Conservation (phyloP, 1,139 yeast species). For the Yamadazyma oceani region DNA sequence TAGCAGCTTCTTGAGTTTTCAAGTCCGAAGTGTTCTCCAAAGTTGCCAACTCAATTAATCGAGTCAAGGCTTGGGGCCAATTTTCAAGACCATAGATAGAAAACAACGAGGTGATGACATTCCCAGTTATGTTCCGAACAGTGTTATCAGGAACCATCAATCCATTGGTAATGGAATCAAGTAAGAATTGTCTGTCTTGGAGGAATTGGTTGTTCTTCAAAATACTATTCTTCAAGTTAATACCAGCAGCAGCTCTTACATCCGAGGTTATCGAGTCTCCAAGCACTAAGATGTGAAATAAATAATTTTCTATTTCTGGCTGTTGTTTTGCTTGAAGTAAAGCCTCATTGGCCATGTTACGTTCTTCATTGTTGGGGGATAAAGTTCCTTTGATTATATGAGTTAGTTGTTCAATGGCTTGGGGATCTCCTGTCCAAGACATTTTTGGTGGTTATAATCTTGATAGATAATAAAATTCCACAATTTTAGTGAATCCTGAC, state of each 20-base stretch:
- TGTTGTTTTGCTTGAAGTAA: constrained; percentile 65
- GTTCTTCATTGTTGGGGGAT: constrained; percentile 52
- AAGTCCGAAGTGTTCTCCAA: constrained; percentile 30
- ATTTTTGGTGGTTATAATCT: constrained; percentile 11
- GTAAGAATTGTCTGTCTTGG: constrained; percentile 51
- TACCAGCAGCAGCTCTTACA: constrained; percentile 86
- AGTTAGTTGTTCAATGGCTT: constrained; percentile 61
- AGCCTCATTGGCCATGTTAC: constrained; percentile 66
- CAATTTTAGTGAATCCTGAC: too few relatives aligned
- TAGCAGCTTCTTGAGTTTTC: constrained; percentile 60
- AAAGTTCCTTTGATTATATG: constrained; percentile 66
- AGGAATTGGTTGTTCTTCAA: constrained; percentile 28
- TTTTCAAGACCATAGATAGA: constrained; percentile 64
- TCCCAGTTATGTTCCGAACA: constrained; percentile 87
- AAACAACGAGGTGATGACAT: constrained; percentile 81
- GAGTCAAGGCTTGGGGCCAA: constrained; percentile 77
- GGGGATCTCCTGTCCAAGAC: constrained; percentile 64
- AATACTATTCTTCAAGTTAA: constrained; percentile 75
- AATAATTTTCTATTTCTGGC: constrained; percentile 77
- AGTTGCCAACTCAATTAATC: constrained; percentile 57
- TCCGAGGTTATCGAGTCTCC: constrained; percentile 49
- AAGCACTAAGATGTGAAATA: constrained; percentile 64
- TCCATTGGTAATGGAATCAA: constrained; percentile 68
- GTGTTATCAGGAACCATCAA: constrained; percentile 56
- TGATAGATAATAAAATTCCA: neutral